phyloP scores from a whole-genome alignment of 2,329 filamentous ascomycete genomes.

The Reticulascus tulasneorum region DNA sequence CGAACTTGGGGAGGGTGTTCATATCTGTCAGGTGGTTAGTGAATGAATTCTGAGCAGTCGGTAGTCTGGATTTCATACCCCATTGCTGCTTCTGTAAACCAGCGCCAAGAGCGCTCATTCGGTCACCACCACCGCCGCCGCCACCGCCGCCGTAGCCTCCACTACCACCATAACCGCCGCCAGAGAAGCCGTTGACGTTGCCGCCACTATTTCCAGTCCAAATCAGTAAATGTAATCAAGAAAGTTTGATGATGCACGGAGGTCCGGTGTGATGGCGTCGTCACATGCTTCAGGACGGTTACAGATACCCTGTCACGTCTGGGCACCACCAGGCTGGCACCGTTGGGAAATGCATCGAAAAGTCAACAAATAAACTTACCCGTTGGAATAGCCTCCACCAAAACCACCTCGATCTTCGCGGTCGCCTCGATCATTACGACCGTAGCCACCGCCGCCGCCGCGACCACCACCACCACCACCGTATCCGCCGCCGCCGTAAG shows the following conservation, averaged over 20 bases:
- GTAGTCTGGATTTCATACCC: constrained; percentile 56
- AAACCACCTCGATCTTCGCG: constrained; percentile 23
- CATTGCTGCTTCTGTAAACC: constrained; percentile 84
- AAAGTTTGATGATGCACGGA: constrained; percentile 5
- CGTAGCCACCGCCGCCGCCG: constrained; percentile 21
- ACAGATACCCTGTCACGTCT: not conserved
- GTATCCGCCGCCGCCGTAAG: constrained; percentile 38
- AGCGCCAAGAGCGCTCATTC: constrained; percentile 88
- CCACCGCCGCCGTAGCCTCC: constrained; percentile 31
- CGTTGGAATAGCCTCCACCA: constrained; percentile 38
- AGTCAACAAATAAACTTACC: constrained; percentile 29
- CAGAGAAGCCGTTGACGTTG: constrained; percentile 44
- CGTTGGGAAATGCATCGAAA: constrained; percentile 17
- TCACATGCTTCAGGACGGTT: not conserved
- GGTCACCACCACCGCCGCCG: constrained; percentile 74
- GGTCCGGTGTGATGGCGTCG: not conserved
- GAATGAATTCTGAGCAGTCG: constrained; percentile 15
- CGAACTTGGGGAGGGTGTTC: constrained; percentile 82
- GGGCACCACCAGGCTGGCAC: constrained; percentile 12
- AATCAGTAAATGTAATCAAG: constrained; percentile 29
- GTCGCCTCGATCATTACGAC: constrained; percentile 24
- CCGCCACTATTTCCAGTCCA: constrained; percentile 39
- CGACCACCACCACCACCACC: constrained; percentile 22
- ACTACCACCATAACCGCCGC: constrained; percentile 31
- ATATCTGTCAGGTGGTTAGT: constrained; percentile 56